phyloP scores from a whole-genome alignment of 2,329 filamentous ascomycete genomes.

The Aspergillus clavatus region DNA sequence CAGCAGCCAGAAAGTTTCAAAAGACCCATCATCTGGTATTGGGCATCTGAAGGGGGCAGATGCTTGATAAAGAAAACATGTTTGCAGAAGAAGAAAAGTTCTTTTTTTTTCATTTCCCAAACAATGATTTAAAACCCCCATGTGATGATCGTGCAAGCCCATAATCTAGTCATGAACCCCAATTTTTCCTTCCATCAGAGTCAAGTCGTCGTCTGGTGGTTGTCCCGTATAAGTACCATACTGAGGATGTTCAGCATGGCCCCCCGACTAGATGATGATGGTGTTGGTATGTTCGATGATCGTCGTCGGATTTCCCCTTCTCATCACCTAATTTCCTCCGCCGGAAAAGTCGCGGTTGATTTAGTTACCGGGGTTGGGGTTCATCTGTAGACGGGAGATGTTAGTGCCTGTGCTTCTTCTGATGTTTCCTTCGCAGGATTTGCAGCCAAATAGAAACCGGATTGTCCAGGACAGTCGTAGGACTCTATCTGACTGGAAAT shows the following conservation, averaged over 20 bases:
- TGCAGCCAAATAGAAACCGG: background rate
- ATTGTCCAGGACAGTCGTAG: no score
- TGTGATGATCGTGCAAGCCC: conserved; percentile 1
- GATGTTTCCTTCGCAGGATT: background rate
- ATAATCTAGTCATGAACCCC: conserved; percentile 2
- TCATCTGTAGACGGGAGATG: conserved; percentile 63
- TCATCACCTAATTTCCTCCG: conserved; percentile 6
- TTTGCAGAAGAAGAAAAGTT: background rate
- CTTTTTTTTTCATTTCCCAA: background rate
- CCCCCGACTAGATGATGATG: conserved; percentile 2
- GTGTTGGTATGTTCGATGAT: background rate
- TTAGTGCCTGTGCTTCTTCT: conserved; percentile 6
- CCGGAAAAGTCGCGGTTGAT: conserved; percentile 8
- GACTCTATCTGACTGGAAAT: no score
- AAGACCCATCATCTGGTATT: background rate
- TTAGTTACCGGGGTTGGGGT: conserved; percentile 77
- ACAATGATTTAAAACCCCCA: background rate
- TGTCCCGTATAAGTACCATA: conserved; percentile 1
- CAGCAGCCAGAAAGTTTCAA: background rate
- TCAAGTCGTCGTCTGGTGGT: background rate
- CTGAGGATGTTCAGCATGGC: background rate
- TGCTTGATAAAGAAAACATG: background rate
- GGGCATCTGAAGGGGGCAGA: background rate
- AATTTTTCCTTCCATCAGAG: conserved; percentile 1
- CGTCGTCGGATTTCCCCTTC: background rate